Evolutionary conservation across 75 land plant genomes (phyloP).

Genomic region (Selaginella tamariscina): DNA sequence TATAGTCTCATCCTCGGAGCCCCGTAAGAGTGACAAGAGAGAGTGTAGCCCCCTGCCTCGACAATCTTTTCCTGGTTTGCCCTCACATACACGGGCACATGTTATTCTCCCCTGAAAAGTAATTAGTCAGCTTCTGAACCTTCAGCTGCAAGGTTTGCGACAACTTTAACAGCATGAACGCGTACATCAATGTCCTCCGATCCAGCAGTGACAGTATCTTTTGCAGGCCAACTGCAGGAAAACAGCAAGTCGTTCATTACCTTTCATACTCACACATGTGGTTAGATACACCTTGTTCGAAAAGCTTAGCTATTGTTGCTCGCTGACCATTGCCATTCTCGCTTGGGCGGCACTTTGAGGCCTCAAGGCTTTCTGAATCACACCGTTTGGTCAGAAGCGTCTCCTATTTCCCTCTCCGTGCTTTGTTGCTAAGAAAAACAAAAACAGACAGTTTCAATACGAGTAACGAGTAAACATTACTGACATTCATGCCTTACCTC

Average conservation of each 20-base stretch:
- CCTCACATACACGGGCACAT: too few species aligned
- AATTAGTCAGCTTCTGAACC: conserved; percentile 79
- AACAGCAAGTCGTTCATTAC: not conserved
- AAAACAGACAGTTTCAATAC: too few species aligned
- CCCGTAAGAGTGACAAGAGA: conserved; percentile 40
- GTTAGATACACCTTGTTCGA: conserved; percentile 58
- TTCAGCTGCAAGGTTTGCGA: conserved; percentile 88
- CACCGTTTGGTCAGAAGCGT: not conserved
- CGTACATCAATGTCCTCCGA: conserved; percentile 62
- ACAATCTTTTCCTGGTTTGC: conserved; percentile 65
- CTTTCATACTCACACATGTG: not conserved
- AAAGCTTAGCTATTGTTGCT: conserved; percentile 68
- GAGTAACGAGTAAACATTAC: too few species aligned
- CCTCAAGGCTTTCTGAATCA: too few species aligned
- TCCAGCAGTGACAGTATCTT: conserved; percentile 44
- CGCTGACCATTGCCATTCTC: conserved; percentile 37
- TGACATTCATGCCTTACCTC: conserved; percentile 24
- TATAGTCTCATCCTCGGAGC: conserved; percentile 50
- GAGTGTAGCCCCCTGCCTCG: conserved; percentile 47
- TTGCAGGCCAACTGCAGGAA: conserved; percentile 49
- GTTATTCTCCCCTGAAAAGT: too few species aligned
- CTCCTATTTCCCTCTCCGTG: not conserved
- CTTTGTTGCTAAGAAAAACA: too few species aligned
- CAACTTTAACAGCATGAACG: conserved; percentile 64
- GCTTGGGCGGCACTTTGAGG: not conserved